These are phyloP conservation scores for Cenchrus fungigraminus DNA, from an alignment of 176 grass and related monocot genomes.

Conservation along the genomic window DNA sequence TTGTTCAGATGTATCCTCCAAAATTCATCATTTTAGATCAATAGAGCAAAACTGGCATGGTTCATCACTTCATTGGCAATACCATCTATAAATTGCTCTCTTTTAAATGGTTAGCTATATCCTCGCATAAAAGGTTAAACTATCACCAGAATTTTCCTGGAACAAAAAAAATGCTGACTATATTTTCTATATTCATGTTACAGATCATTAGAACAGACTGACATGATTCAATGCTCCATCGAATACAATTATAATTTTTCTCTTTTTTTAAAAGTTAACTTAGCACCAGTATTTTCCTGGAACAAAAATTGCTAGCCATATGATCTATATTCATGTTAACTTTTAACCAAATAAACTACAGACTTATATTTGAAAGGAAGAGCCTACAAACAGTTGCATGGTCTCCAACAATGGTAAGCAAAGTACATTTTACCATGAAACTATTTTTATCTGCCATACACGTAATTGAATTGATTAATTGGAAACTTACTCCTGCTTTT, in stretches of 20 bases:
- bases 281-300: neutral
- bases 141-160: neutral
- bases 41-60: conserved; percentile 15
- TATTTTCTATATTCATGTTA: neutral
- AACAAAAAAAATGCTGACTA: conserved; percentile 4
- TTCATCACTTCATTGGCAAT: neutral
- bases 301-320: neutral
- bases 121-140: neutral
- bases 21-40: neutral
- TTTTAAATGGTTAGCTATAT: neutral
- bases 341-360: conserved; percentile 34
- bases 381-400: conserved; percentile 49
- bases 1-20: conserved; percentile 72
- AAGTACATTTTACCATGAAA: neutral
- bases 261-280: conserved; percentile 18
- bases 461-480: conserved; percentile 9
- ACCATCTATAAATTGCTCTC: neutral
- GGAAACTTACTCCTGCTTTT: conserved; percentile 24
- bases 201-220: neutral
- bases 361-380: conserved; percentile 65
- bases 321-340: conserved; percentile 1
- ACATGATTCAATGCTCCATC: conserved; percentile 12
- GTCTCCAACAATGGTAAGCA: conserved; percentile 57
- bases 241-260: neutral
- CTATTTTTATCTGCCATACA: conserved; percentile 8